A percentile compares a stretch with the other conserved stretches of the same genome.
Conservation (phyloP, 2,329 filamentous ascomycete genomes). For the Cercospora sp. region DNA sequence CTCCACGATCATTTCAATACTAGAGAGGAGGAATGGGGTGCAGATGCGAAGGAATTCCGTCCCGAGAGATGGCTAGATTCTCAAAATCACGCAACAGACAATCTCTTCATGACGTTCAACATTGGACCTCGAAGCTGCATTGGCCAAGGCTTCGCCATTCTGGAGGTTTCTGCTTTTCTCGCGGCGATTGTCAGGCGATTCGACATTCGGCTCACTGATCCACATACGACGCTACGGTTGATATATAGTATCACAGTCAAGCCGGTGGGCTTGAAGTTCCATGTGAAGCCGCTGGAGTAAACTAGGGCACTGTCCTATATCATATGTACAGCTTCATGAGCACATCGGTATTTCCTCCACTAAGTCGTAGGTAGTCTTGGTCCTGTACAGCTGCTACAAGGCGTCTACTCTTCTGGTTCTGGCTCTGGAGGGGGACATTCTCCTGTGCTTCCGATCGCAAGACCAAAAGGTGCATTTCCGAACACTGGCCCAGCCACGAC, state of each 20-base stretch:
- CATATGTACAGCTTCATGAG: too few relatives aligned
- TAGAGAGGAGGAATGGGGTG: background rate
- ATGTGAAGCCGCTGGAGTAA: background rate
- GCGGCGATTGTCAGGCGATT: slow-evolving; percentile 11
- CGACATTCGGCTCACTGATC: background rate
- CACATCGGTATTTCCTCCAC: too few relatives aligned
- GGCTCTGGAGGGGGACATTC: too few relatives aligned
- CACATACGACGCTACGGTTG: background rate
- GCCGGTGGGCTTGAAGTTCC: background rate
- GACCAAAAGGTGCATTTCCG: background rate
- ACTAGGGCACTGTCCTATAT: too few relatives aligned
- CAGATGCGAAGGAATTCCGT: background rate
- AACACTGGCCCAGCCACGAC: background rate
- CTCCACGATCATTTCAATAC: slow-evolving; percentile 4
- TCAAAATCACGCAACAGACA: background rate
- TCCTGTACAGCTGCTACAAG: too few relatives aligned
- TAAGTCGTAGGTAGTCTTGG: too few relatives aligned
- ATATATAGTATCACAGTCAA: slow-evolving; percentile 11
- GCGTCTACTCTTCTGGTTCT: too few relatives aligned
- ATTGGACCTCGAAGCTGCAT: slow-evolving; percentile 14
- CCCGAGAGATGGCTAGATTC: slow-evolving; percentile 13
- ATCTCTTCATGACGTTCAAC: slow-evolving; percentile 12
- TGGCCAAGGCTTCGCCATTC: slow-evolving; percentile 12
- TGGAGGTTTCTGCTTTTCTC: slow-evolving; percentile 6
- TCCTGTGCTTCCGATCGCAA: too few relatives aligned